These are phyloP conservation scores for Drosera spatulata DNA, from an alignment of 179 eudicot genomes.

Conservation along the genomic window DNA sequence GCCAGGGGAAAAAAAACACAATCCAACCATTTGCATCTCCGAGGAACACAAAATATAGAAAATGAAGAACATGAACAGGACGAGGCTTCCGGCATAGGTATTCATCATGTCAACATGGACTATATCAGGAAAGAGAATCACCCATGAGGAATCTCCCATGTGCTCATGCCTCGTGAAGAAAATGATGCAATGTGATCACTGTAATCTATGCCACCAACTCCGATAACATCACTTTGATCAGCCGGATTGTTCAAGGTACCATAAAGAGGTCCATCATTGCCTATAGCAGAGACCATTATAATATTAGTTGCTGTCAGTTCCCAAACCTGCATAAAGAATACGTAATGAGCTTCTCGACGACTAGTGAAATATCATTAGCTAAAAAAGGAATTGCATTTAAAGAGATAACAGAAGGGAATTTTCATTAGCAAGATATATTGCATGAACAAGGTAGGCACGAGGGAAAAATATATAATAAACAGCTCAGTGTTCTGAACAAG, in stretches of 20 bases:
- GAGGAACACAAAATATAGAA: too few relatives aligned
- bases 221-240: constrained; percentile 99
- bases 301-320: constrained; percentile 94
- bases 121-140: constrained; percentile 14
- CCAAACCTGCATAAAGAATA: constrained; percentile 58
- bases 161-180: constrained; percentile 99
- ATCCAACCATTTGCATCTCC: too few relatives aligned
- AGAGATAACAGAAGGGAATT: constrained; percentile 1
- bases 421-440: constrained; percentile 1
- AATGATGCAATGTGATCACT: constrained; percentile 94
- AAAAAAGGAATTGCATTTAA: background rate
- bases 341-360: too few relatives aligned
- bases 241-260: constrained; percentile 98
- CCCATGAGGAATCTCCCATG: constrained; percentile 99
- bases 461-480: too few relatives aligned
- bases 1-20: too few relatives aligned
- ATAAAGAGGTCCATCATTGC: constrained; percentile 97
- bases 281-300: constrained; percentile 98
- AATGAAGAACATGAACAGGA: too few relatives aligned
- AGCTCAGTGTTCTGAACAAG: too few relatives aligned
- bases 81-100: too few relatives aligned
- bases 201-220: constrained; percentile 98
- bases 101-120: too few relatives aligned
- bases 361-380: too few relatives aligned
- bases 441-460: too few relatives aligned